Evolutionary conservation across 2,329 filamentous ascomycete genomes (phyloP).

Genomic region (Cladosporium sp.): DNA sequence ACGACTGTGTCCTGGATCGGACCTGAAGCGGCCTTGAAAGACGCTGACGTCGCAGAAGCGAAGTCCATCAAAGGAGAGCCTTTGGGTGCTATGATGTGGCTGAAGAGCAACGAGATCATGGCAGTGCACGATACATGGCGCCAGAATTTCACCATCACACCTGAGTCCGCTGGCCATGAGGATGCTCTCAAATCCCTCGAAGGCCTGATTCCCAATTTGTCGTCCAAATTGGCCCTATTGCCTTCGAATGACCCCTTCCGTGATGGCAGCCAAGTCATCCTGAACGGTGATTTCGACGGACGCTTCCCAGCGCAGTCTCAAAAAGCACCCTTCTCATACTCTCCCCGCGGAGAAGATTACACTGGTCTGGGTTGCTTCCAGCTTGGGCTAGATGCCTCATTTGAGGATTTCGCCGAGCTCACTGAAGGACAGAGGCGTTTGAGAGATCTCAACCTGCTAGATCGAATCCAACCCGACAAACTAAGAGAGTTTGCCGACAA

Average conservation of each 20-base stretch:
- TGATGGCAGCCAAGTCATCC: constrained; percentile 9
- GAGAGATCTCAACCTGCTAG: constrained; percentile 37
- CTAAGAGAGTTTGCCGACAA: constrained; percentile 27
- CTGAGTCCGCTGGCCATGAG: constrained; percentile 13
- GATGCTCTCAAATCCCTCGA: constrained; percentile 12
- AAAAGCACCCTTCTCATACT: constrained; percentile 14
- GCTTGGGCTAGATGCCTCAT: constrained; percentile 39
- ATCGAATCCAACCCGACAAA: constrained; percentile 33
- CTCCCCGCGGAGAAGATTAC: constrained; percentile 9
- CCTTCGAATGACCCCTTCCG: constrained; percentile 4
- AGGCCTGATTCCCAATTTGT: constrained; percentile 19
- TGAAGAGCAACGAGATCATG: constrained; percentile 44
- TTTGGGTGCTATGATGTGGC: constrained; percentile 43
- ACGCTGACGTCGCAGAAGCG: constrained; percentile 31
- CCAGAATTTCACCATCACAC: constrained; percentile 16
- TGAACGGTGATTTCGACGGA: constrained; percentile 14
- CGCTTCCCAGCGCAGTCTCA: constrained; percentile 10
- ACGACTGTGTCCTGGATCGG: constrained; percentile 44
- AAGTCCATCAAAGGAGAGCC: constrained; percentile 31
- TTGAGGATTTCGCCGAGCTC: constrained; percentile 41
- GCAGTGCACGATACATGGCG: constrained; percentile 40
- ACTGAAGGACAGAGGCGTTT: constrained; percentile 42
- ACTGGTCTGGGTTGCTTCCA: constrained; percentile 35
- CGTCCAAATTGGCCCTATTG: constrained; percentile 24
- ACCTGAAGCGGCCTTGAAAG: constrained; percentile 31